Percentiles rank a stretch among this genome's conserved stretches.
Evolutionary conservation across 2,329 filamentous ascomycete species (phyloP).

Genomic region (Aureobasidium namibiae): DNA sequence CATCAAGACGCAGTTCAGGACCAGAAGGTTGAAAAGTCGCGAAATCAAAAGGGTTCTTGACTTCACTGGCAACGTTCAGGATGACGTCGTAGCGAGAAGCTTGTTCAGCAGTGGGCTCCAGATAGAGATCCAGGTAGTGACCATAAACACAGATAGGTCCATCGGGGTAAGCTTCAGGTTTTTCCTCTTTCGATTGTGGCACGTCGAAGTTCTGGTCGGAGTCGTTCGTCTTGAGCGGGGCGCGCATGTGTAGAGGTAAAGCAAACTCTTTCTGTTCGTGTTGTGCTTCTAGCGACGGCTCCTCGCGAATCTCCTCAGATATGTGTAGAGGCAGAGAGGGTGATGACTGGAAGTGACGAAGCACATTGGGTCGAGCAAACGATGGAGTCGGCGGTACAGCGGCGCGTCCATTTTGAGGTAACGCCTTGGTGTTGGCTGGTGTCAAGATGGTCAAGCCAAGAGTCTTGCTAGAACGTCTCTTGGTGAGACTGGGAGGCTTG

Average conservation of each 20-base stretch:
- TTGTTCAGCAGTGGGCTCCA: constrained; percentile 71
- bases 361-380: constrained; percentile 38
- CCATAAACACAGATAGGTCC: constrained; percentile 76
- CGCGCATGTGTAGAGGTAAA: neutral
- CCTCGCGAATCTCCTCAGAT: constrained; percentile 6
- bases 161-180: constrained; percentile 73
- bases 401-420: constrained; percentile 48
- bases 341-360: constrained; percentile 56
- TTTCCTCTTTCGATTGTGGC: constrained; percentile 55
- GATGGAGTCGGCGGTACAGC: constrained; percentile 52
- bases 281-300: neutral
- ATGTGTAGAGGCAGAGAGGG: constrained; percentile 45
- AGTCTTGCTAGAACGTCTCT: constrained; percentile 61
- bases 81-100: constrained; percentile 72
- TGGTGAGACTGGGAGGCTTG: constrained; percentile 63
- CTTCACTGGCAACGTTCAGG: constrained; percentile 77
- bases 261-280: neutral
- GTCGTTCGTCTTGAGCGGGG: constrained; percentile 6
- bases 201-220: constrained; percentile 43
- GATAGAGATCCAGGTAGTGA: constrained; percentile 68
- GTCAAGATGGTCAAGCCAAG: constrained; percentile 68
- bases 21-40: constrained; percentile 18
- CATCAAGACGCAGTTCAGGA: constrained; percentile 27
- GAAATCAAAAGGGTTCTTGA: constrained; percentile 61
- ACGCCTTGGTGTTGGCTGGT: constrained; percentile 49